Conservation (phyloP, 2,329 filamentous ascomycete species). For the Fusarium sp. region DNA sequence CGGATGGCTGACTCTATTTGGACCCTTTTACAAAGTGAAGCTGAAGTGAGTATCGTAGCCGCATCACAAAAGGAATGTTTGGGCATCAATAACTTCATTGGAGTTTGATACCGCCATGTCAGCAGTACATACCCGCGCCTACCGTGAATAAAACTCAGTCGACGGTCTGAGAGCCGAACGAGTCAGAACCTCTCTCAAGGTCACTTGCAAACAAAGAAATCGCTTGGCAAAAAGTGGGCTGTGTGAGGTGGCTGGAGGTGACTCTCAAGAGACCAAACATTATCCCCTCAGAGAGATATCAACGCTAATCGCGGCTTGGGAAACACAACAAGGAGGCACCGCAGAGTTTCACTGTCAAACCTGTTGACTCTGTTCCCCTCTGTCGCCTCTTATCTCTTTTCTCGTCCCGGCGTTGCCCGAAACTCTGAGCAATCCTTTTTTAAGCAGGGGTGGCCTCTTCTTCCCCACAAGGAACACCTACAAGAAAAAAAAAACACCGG, state of each 20-base stretch:
- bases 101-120: not conserved
- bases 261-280: not conserved
- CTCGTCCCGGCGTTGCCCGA: constrained; percentile 17
- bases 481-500: not conserved
- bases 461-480: not conserved
- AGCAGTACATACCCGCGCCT: not conserved
- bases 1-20: constrained; percentile 3
- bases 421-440: constrained; percentile 7
- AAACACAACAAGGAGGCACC: not conserved
- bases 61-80: not conserved
- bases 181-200: not conserved
- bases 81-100: not conserved
- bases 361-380: not conserved
- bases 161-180: not conserved
- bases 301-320: not conserved
- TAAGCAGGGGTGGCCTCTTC: constrained; percentile 2
- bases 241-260: not conserved
- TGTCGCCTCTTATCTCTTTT: constrained; percentile 27
- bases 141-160: not conserved
- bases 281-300: not conserved
- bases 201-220: not conserved
- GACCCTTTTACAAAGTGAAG: not conserved
- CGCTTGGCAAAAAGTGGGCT: not conserved
- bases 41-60: not conserved
- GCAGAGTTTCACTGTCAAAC: not conserved